Conservation (phyloP, 805 yeast genomes). For the Yarrowia sp. region DNA sequence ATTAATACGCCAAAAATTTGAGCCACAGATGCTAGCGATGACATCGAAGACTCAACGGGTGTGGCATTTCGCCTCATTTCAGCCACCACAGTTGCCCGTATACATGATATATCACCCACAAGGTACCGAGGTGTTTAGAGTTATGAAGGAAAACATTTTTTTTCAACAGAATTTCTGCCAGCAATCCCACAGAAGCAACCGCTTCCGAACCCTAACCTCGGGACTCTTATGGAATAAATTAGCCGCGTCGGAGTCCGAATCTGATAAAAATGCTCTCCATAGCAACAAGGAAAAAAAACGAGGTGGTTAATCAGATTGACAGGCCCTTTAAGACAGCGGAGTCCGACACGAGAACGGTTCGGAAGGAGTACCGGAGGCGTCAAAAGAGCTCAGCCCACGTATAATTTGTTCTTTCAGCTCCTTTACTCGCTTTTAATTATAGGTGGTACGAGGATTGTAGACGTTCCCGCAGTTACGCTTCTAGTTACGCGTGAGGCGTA, state of each 20-base stretch:
- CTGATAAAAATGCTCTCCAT: neutral
- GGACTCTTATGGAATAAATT: neutral
- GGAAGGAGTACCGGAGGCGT: no score
- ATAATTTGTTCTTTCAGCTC: no score
- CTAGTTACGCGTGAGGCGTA: neutral
- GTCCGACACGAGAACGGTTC: no score
- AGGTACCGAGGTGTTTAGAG: slow-evolving; percentile 8
- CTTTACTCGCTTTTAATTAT: no score
- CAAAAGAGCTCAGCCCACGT: no score
- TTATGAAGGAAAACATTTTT: neutral
- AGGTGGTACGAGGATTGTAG: no score
- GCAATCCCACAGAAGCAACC: neutral
- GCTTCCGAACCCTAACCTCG: slow-evolving; percentile 4
- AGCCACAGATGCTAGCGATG: neutral
- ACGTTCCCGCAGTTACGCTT: no score
- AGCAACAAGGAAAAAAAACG: neutral
- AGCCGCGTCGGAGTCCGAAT: slow-evolving; percentile 16
- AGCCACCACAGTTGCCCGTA: neutral
- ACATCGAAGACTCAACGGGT: no score
- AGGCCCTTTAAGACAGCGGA: slow-evolving; percentile 4
- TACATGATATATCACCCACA: neutral
- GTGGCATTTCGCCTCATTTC: neutral
- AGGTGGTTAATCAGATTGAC: neutral
- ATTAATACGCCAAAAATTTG: neutral
- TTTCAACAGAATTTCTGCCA: no score